These are phyloP conservation scores for Eutrema salsugineum DNA, from an alignment of 441 rosid genomes.

Conservation along the genomic window DNA sequence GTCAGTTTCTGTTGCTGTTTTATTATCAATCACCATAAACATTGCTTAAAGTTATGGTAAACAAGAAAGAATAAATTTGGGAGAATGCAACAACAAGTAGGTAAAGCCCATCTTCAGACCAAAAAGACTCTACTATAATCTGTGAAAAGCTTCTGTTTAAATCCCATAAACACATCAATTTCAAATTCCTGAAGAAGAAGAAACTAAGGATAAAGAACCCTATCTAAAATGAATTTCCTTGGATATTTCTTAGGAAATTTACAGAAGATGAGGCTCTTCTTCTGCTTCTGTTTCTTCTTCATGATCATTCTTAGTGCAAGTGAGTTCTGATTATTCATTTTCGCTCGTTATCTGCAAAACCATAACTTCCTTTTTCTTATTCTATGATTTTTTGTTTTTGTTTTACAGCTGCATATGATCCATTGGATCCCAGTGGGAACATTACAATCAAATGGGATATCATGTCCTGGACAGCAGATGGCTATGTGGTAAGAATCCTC, in stretches of 20 bases:
- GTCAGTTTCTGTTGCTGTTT: conserved; percentile 34
- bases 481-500: conserved; percentile 54
- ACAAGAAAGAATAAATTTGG: conserved; percentile 14
- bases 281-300: conserved; percentile 32
- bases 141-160: conserved; percentile 10
- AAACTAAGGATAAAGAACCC: not conserved
- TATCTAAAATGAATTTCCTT: not conserved
- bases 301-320: conserved; percentile 41
- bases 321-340: conserved; percentile 8
- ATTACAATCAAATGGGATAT: conserved; percentile 85
- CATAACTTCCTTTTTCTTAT: not conserved
- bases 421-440: conserved; percentile 85
- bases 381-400: not conserved
- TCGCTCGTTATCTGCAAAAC: not conserved
- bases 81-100: conserved; percentile 42
- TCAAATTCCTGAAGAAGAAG: conserved; percentile 19
- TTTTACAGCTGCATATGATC: conserved; percentile 73
- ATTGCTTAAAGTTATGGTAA: conserved; percentile 57
- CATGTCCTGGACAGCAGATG: conserved; percentile 85
- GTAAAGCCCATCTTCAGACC: conserved; percentile 31
- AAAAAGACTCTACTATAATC: not conserved
- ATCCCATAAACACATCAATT: not conserved
- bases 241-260: not conserved
- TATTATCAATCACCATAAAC: conserved; percentile 29
- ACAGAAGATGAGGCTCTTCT: conserved; percentile 36